Evolutionary conservation across 1,284 basidiomycete species (phyloP).

Genomic region (Ustilago cynodontis): DNA sequence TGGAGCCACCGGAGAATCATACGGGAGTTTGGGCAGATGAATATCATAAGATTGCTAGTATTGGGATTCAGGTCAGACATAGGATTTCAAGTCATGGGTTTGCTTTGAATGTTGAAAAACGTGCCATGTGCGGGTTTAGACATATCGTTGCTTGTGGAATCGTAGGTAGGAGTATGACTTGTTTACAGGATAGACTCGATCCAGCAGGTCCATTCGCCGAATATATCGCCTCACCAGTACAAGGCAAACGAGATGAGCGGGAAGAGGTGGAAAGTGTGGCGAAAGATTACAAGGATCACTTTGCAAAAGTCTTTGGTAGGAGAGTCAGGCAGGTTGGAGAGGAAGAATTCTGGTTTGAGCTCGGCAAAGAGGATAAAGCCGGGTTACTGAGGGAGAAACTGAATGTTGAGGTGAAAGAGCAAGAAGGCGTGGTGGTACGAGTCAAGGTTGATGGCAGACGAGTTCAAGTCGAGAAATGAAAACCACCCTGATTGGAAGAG

Average conservation of each 20-base stretch:
- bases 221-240: not conserved
- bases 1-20: conserved; percentile 70
- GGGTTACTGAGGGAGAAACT: not conserved
- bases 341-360: conserved; percentile 24
- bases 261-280: conserved; percentile 24
- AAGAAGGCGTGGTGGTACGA: conserved; percentile 9
- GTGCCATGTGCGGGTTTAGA: conserved; percentile 83
- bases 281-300: conserved; percentile 14
- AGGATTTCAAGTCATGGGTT: conserved; percentile 95
- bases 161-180: conserved; percentile 81
- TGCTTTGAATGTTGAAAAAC: conserved; percentile 86
- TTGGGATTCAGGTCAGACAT: conserved; percentile 95
- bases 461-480: not conserved
- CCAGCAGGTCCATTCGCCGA: conserved; percentile 11
- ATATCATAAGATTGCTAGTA: conserved; percentile 85
- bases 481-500: not conserved
- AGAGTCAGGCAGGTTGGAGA: not conserved
- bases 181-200: conserved; percentile 57
- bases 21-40: conserved; percentile 67
- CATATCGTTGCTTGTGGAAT: conserved; percentile 92
- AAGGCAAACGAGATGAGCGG: not conserved
- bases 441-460: conserved; percentile 21
- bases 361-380: not conserved
- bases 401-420: not conserved
- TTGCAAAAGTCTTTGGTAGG: conserved; percentile 34